Evolutionary conservation across 1,284 basidiomycete species (phyloP), one percentile per base, ranked within the genome.

Genomic region (Heterobasidion occidentale): DNA sequence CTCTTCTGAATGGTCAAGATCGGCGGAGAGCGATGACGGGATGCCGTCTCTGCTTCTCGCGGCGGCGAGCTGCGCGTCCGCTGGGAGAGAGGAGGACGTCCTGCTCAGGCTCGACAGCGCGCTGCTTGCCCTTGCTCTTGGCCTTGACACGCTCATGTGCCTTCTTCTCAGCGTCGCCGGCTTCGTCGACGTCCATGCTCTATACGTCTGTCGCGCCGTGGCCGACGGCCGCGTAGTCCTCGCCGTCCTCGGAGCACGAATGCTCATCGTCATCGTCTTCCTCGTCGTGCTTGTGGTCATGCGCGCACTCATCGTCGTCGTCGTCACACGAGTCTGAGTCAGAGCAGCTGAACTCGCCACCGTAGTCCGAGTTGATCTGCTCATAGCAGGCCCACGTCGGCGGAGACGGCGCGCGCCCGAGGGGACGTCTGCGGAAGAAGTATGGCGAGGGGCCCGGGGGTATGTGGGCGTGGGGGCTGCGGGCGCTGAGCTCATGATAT

Each of bases 361-460:
- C 76, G 63, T 69, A 71, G 56, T 77, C 78, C 58, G 78, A 82
- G 56, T 84, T 83, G 67, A 90, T 90, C 77, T 90, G 87, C 77
- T 90, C 88, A 71, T 90, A 90, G 76, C 87, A 90, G 15, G 87
- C 86, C 88, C 87, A 90, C 0, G 86, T 90, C 36, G 88, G 87
- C 2, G 88, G 88, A 6, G 87, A 89, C 27, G 88, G 83, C 50
- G 88, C 88, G 57, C 88, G 80, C 34, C 88, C 87, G 64, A 90
- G 80, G 51, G 80, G 79, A 60, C 88, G 85, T 56, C 83, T 81
- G 56, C 85, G 80, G 12, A 14, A 17, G 70, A 82, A 84, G 69
- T 81, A 85, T 65, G 80, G 75, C 36, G 61, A 62, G 6, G 58
- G 3, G 61, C 54, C 8, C 61, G 60, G 12, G 67, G 55, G 62